A percentile compares a stretch with the other conserved stretches of the same genome.
Conservation (phyloP, 805 yeast genomes). For the Ogataea parapolymorpha region DNA sequence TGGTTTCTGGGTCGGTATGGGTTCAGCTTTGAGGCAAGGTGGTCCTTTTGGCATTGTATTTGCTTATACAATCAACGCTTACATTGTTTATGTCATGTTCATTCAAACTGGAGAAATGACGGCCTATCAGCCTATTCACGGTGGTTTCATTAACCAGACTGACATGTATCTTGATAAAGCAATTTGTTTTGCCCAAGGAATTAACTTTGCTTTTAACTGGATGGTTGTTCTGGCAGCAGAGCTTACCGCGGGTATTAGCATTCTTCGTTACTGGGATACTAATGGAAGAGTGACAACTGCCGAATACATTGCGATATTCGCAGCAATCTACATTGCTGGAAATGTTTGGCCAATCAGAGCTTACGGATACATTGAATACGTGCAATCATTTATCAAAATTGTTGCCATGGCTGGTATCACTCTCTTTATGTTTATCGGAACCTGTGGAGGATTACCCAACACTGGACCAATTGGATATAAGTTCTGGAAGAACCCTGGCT, state of each 20-base stretch:
- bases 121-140: constrained; percentile 52
- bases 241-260: constrained; percentile 61
- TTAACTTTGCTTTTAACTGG: constrained; percentile 66
- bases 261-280: constrained; percentile 56
- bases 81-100: constrained; percentile 56
- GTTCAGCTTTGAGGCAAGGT: constrained; percentile 41
- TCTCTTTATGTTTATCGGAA: constrained; percentile 49
- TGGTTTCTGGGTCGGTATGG: constrained; percentile 60
- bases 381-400: constrained; percentile 49
- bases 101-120: constrained; percentile 68
- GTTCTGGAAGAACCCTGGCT: constrained; percentile 54
- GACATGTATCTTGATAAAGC: constrained; percentile 53
- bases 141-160: constrained; percentile 47
- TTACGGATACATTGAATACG: constrained; percentile 46
- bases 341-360: constrained; percentile 34
- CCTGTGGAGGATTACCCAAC: constrained; percentile 41
- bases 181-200: constrained; percentile 56
- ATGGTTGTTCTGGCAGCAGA: constrained; percentile 59
- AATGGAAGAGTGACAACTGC: constrained; percentile 45
- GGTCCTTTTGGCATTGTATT: constrained; percentile 51
- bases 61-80: constrained; percentile 55
- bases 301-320: constrained; percentile 53
- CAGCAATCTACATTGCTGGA: constrained; percentile 40
- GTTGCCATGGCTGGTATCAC: constrained; percentile 50
- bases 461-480: constrained; percentile 47